Conservation (phyloP, 2,329 filamentous ascomycete species). For the Penicillium sclerotigenum region DNA sequence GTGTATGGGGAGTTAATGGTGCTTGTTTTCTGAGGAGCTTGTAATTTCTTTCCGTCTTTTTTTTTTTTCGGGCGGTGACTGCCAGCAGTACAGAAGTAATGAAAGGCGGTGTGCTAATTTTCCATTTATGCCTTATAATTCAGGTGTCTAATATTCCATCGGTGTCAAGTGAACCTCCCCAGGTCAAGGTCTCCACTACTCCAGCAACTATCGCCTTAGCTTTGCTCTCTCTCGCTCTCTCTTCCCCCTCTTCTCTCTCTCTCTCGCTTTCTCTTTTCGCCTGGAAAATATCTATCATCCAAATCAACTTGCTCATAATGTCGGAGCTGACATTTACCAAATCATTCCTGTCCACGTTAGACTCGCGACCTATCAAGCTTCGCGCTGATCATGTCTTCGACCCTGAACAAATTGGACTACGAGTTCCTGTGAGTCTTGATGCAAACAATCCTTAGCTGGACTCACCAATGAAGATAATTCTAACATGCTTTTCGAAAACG, state of each 20-base stretch:
- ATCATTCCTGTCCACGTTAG: slow-evolving; percentile 74
- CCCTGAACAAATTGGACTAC: slow-evolving; percentile 70
- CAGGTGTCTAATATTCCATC: slow-evolving; percentile 3
- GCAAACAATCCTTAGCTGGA: background rate
- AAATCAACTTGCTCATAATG: slow-evolving; percentile 49
- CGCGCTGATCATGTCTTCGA: slow-evolving; percentile 89
- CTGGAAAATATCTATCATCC: background rate
- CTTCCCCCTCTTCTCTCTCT: background rate
- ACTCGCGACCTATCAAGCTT: slow-evolving; percentile 75
- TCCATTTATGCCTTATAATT: slow-evolving; percentile 8
- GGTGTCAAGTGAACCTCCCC: slow-evolving; percentile 8
- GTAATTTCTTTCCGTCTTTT: slow-evolving; percentile 30
- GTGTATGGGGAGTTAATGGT: slow-evolving; percentile 18
- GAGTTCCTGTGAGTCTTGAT: slow-evolving; percentile 63
- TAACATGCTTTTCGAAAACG: background rate
- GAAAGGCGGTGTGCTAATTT: slow-evolving; percentile 21
- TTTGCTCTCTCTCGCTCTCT: background rate
- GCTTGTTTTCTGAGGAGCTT: slow-evolving; percentile 14
- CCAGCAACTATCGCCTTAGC: background rate
- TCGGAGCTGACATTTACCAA: slow-evolving; percentile 83
- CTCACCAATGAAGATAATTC: background rate
- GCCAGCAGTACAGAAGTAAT: slow-evolving; percentile 20
- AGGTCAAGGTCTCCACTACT: background rate
- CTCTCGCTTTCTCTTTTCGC: background rate
- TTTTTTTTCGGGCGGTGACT: slow-evolving; percentile 30